Percentiles rank a stretch among this genome's conserved stretches.
These are phyloP conservation scores for Hymenoscyphus occultus DNA, from an alignment of 2,329 filamentous ascomycete species.

Conservation along the genomic window DNA sequence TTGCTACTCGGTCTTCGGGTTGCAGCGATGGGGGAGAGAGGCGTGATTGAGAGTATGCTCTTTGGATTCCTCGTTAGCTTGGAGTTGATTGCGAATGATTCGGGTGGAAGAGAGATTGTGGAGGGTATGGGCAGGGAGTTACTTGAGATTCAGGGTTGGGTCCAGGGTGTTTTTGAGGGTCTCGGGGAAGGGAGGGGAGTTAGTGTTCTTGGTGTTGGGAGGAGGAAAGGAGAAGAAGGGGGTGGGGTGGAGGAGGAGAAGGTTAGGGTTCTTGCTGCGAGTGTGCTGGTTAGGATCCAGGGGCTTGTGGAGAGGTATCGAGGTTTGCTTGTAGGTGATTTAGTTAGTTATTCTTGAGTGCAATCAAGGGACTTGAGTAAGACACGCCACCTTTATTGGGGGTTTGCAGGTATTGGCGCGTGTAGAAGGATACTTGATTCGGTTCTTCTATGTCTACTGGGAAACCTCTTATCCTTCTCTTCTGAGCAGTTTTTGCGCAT, in stretches of 20 bases:
- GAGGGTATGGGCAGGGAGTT: constrained; percentile 72
- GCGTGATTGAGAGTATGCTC: constrained; percentile 70
- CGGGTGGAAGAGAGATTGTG: constrained; percentile 68
- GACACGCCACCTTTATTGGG: too few species aligned
- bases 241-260: constrained; percentile 68
- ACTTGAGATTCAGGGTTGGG: constrained; percentile 87
- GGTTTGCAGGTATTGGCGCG: too few species aligned
- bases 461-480: too few species aligned
- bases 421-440: too few species aligned
- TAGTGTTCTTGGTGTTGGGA: constrained; percentile 12
- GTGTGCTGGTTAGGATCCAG: constrained; percentile 70
- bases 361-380: too few species aligned
- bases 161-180: constrained; percentile 68
- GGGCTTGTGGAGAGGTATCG: constrained; percentile 84
- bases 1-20: constrained; percentile 72
- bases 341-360: constrained; percentile 42
- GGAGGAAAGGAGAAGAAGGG: constrained; percentile 48
- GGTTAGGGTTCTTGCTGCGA: constrained; percentile 74
- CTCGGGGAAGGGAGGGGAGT: constrained; percentile 14
- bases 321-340: constrained; percentile 69
- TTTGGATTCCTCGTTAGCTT: constrained; percentile 77
- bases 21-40: constrained; percentile 57
- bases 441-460: too few species aligned
- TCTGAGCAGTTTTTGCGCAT: too few species aligned
- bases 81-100: constrained; percentile 80